Conservation (phyloP, 139 green algal genomes). For the Monoraphidium neglectum region DNA sequence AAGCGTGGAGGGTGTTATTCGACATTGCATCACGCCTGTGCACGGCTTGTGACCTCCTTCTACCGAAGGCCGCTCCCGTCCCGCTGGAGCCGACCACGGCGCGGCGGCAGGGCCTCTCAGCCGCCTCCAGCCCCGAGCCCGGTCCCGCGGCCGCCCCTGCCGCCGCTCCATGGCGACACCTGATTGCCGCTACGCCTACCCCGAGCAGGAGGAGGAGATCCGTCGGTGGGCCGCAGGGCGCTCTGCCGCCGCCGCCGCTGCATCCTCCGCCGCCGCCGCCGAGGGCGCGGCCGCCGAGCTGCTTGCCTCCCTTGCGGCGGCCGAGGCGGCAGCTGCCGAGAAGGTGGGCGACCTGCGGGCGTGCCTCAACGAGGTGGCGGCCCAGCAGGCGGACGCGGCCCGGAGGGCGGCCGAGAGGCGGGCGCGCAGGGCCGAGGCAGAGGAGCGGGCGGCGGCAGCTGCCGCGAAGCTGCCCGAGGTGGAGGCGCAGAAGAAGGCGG, state of each 20-base stretch:
- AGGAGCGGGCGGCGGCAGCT: constrained; percentile 30
- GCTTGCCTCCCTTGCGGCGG: constrained; percentile 5
- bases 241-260: constrained; percentile 5
- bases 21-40: too few species aligned
- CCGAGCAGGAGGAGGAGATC: constrained; percentile 5
- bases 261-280: not conserved
- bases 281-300: constrained; percentile 27
- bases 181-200: too few species aligned
- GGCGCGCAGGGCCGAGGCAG: constrained; percentile 23
- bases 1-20: too few species aligned
- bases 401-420: constrained; percentile 1
- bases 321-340: constrained; percentile 8
- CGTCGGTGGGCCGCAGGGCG: not conserved
- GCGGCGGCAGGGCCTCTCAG: too few species aligned
- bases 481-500: constrained; percentile 59
- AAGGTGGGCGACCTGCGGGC: constrained; percentile 7
- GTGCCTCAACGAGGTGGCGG: constrained; percentile 22
- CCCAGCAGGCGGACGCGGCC: not conserved
- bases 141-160: not conserved
- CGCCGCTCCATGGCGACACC: too few species aligned
- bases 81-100: too few species aligned
- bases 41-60: too few species aligned
- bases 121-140: too few species aligned
- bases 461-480: constrained; percentile 46
- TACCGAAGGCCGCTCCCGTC: too few species aligned